Conservation (phyloP, 1,139 yeast species). For the Taphrina deformans region DNA sequence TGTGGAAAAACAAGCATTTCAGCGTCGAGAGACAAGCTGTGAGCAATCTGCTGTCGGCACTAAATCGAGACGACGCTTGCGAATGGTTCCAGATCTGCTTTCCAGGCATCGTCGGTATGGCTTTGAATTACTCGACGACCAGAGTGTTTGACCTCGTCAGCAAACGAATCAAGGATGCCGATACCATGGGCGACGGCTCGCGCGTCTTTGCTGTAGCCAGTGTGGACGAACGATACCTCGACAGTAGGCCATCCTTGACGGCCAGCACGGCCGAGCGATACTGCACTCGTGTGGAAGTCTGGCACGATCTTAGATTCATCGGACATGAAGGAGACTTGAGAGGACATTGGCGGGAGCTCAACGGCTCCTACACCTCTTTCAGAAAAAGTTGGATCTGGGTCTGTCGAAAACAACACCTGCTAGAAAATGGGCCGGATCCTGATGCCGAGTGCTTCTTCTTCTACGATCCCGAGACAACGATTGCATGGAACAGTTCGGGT, state of each 20-base stretch:
- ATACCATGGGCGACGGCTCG: not conserved
- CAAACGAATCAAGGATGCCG: not conserved
- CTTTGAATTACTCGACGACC: slow-evolving; percentile 2
- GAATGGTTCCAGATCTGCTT: slow-evolving; percentile 3
- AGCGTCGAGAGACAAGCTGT: not conserved
- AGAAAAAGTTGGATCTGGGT: slow-evolving; percentile 9
- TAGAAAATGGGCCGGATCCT: not conserved
- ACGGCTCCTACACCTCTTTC: not conserved
- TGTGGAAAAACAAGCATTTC: not conserved
- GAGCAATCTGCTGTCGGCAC: not conserved
- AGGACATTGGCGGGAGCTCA: slow-evolving; percentile 11
- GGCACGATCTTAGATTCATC: slow-evolving; percentile 5
- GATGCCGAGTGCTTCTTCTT: not conserved
- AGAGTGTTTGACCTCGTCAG: not conserved
- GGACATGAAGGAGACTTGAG: not conserved
- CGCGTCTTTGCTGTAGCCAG: not conserved
- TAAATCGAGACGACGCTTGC: not conserved
- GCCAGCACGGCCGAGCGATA: not conserved
- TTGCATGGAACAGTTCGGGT: not conserved
- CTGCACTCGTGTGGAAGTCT: slow-evolving; percentile 2
- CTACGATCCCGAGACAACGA: not conserved
- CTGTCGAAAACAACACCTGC: not conserved
- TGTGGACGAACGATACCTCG: slow-evolving; percentile 5
- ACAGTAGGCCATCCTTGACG: not conserved
- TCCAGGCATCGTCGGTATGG: not conserved